These are phyloP conservation scores for Cadophora gregata DNA, from an alignment of 2,329 filamentous ascomycete species.

Conservation along the genomic window DNA sequence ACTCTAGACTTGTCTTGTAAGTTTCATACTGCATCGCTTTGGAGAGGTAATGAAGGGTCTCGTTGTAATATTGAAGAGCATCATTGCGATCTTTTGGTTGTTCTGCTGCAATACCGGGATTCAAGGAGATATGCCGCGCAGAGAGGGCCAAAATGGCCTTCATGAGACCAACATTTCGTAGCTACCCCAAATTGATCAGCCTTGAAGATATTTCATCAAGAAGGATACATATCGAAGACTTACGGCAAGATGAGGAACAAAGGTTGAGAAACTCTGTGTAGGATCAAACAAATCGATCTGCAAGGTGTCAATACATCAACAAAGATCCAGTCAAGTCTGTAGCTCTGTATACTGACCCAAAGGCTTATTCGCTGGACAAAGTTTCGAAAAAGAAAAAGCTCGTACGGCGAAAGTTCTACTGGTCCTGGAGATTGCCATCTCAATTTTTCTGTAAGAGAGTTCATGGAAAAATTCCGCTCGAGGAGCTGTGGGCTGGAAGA, in stretches of 20 bases:
- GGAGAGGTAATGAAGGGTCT: conserved; percentile 66
- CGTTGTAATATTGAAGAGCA: conserved; percentile 63
- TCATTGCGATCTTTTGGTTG: conserved; percentile 45
- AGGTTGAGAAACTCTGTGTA: conserved; percentile 44
- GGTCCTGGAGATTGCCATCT: conserved; percentile 33
- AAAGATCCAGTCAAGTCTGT: neutral
- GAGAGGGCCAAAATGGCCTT: conserved; percentile 63
- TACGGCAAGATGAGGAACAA: conserved; percentile 45
- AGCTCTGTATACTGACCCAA: conserved; percentile 29
- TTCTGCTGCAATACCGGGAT: conserved; percentile 36
- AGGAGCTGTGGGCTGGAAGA: conserved; percentile 25
- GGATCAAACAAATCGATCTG: conserved; percentile 46
- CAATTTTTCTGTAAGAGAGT: conserved; percentile 16
- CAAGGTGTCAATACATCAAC: neutral
- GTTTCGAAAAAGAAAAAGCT: conserved; percentile 36
- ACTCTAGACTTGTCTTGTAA: conserved; percentile 62
- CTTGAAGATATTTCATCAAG: conserved; percentile 15
- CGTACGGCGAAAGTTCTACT: conserved; percentile 34
- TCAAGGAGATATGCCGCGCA: conserved; percentile 54
- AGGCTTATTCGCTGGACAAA: conserved; percentile 38
- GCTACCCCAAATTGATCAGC: conserved; percentile 42
- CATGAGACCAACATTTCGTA: conserved; percentile 61
- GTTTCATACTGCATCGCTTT: conserved; percentile 62
- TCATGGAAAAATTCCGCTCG: conserved; percentile 23
- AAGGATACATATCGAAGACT: neutral